Base-by-base conservation (phyloP, 2,329 filamentous ascomycete species). In the Coniella lustricola region DNA sequence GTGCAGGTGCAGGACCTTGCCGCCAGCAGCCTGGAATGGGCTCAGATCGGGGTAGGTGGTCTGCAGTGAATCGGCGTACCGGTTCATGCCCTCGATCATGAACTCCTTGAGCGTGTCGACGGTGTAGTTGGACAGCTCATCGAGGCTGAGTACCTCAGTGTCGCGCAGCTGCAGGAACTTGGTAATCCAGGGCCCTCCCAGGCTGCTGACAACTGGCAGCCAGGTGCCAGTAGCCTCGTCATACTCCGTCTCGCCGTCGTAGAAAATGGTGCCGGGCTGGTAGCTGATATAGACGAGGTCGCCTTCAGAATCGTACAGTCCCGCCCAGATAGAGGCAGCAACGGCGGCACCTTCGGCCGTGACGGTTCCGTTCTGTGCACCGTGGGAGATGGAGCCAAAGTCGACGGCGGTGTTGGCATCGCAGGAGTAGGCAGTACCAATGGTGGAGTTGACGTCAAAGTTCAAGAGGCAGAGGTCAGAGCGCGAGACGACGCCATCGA, bases 401-500 rank as follows among this genome's bases (percentile, higher is more conserved):
- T 3, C 13, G 18, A 21, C 18, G 18, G 18, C 13, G 58, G 62
- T 7, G 56, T 49, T 31, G 72, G 59, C 50, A 74, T 70, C 13
- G 62, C 57, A 14, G 59, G 53, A 1, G 61, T 70, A 48, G 73
- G 62, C 51, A 70, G 74, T 4, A 54, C 53, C 33, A 35, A 46
- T 1, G 60, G 50, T 53, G 61, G 45, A 37, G 59, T 55, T 1
- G 18, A 58, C 52, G 12, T 63, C 62, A 18, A 60, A 56, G 29
- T 62, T 51, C 44, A 68, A 64, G 37, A 60, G 56, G 57, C 71
- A 74, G 4, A 59, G 54, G 12, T 56, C 54, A 0, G 67, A 67
- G 35, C 67, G 64, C 22, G 64, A 67, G 22, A 74, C 62, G 42
- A 74, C 70, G 22, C 60, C 62, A 49, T 74, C 71, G 3, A 58